phyloP scores from a whole-genome alignment of 257 asterid species.

The Prunella vulgaris region DNA sequence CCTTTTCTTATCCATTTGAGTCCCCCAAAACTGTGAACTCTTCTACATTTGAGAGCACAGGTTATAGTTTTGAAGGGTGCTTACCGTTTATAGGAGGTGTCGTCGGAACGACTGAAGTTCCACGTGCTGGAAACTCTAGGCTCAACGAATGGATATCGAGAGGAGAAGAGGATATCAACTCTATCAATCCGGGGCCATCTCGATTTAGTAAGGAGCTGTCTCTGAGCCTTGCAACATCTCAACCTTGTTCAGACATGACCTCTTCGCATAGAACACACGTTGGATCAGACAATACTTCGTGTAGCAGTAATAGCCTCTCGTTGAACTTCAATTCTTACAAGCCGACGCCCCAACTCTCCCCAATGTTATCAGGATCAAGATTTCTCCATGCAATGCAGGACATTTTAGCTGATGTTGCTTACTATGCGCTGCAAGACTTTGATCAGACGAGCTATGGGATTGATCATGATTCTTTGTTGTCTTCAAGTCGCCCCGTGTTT shows the following conservation, averaged over 20 bases:
- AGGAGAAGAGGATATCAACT: slow-evolving; percentile 24
- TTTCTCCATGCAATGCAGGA: slow-evolving; percentile 68
- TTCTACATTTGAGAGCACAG: too few relatives aligned
- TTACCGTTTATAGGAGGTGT: slow-evolving; percentile 26
- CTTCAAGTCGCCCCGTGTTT: slow-evolving; percentile 16
- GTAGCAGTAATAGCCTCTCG: slow-evolving; percentile 45
- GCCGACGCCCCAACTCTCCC: slow-evolving; percentile 36
- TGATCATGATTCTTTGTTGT: slow-evolving; percentile 14
- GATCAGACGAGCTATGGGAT: slow-evolving; percentile 22
- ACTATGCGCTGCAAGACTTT: slow-evolving; percentile 39
- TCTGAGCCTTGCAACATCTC: slow-evolving; percentile 59
- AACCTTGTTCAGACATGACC: slow-evolving; percentile 53
- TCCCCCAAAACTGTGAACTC: too few relatives aligned
- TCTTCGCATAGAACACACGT: slow-evolving; percentile 40
- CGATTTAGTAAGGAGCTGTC: slow-evolving; percentile 57
- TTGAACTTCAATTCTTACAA: slow-evolving; percentile 38
- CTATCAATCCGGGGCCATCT: slow-evolving; percentile 36
- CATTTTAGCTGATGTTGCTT: slow-evolving; percentile 65
- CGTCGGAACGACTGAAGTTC: slow-evolving; percentile 23
- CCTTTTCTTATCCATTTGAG: neutral
- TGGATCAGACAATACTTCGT: slow-evolving; percentile 46
- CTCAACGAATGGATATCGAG: slow-evolving; percentile 37
- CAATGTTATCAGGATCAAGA: slow-evolving; percentile 43
- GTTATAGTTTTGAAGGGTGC: slow-evolving; percentile 21
- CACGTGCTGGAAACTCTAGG: slow-evolving; percentile 15